Evolutionary conservation across 2,329 filamentous ascomycete genomes (phyloP), one percentile per base, ranked within the genome.

Genomic region (Herpotrichia juniperi): DNA sequence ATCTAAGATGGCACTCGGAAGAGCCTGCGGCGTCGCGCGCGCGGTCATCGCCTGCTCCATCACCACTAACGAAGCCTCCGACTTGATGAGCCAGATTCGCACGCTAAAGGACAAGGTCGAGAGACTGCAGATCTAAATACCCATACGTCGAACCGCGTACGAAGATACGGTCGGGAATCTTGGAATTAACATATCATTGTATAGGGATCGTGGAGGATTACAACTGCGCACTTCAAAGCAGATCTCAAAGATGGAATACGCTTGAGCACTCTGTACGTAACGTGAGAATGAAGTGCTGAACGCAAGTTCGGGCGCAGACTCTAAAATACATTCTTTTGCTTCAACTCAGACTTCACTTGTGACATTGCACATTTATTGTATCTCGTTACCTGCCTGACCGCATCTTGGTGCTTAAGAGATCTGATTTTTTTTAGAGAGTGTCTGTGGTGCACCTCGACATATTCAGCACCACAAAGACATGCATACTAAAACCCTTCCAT

Each of bases 21-120:
- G 67, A 40, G 93, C 93, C 43, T 94, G 90, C 72, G 93, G 93
- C 82, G 93, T 97, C 57, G 88, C 84, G 71, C 85, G 93, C 53
- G 83, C 91, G 50, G 93, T 97, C 56, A 97, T 97, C 67, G 88
- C 91, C 34, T 87, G 86, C 57, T 87, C 83, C 69, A 96, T 97
- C 78, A 97, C 91, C 63, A 92, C 89, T 51, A 76, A 76, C 63
- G 73, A 76, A 54, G 73, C 71, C 28, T 66, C 76, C 69, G 93
- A 97, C 76, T 82, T 97, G 54, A 90, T 88, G 76, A 84, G 85
- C 69, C 91, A 96, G 82, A 97, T 97, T 76, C 85, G 89, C 67
- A 83, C 87, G 61, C 82, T 97, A 71, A 96, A 93, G 83, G 90
- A 96, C 78, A 96, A 96, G 86, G 90, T 97, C 50, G 93, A 97